A percentile compares a stretch with the other conserved stretches of the same genome.
These are phyloP conservation scores for Acorus gramineus DNA, from an alignment of 106 monocot genomes.

Conservation along the genomic window DNA sequence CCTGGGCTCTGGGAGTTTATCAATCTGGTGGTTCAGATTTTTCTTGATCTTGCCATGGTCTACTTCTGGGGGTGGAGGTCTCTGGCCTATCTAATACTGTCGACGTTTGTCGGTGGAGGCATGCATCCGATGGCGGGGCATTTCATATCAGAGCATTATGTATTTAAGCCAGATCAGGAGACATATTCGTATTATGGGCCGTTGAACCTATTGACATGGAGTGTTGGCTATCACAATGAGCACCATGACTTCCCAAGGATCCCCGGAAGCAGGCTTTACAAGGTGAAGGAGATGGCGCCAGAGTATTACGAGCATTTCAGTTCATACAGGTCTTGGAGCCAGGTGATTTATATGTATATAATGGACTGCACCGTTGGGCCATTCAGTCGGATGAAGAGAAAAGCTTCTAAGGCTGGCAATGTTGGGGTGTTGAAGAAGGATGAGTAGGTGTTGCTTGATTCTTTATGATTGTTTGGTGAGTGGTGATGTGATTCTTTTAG, in stretches of 20 bases:
- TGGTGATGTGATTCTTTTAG: too few species aligned
- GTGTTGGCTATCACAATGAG: constrained; percentile 85
- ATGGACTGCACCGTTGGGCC: constrained; percentile 17
- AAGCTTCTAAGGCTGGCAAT: constrained; percentile 6
- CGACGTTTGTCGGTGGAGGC: constrained; percentile 84
- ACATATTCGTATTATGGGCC: constrained; percentile 90
- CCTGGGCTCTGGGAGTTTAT: constrained; percentile 82
- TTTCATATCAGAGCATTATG: constrained; percentile 93
- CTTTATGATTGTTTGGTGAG: too few species aligned
- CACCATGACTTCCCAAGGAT: constrained; percentile 95
- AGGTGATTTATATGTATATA: constrained; percentile 29
- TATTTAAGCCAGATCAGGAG: constrained; percentile 71
- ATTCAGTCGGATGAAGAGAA: constrained; percentile 29
- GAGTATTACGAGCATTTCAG: constrained; percentile 32
- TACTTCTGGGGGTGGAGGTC: constrained; percentile 68
- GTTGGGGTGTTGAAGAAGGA: constrained; percentile 13
- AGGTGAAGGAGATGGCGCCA: constrained; percentile 66
- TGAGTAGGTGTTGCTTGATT: constrained; percentile 9
- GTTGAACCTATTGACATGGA: constrained; percentile 79
- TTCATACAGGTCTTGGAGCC: constrained; percentile 20
- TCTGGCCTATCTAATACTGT: constrained; percentile 59
- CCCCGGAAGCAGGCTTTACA: constrained; percentile 59
- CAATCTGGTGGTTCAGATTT: constrained; percentile 47
- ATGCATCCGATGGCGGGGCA: constrained; percentile 95
- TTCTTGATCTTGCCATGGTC: constrained; percentile 37